phyloP scores from a whole-genome alignment of 176 grass and related monocot genomes.

The Triticum timopheevii region DNA sequence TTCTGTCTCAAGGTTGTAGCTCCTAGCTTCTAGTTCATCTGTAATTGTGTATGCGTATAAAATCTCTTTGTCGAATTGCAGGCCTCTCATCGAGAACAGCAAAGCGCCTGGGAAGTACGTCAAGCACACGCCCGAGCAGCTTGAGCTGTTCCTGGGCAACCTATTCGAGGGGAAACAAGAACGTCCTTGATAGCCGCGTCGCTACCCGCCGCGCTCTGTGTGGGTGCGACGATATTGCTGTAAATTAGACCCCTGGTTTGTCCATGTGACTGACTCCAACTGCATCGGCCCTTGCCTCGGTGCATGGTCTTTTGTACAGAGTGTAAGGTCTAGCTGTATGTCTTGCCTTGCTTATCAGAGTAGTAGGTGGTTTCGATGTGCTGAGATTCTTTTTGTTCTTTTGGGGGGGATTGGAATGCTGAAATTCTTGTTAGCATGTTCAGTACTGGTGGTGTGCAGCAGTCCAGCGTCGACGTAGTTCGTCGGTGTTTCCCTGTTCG shows the following conservation, averaged over 20 bases:
- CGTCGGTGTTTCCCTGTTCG: background rate
- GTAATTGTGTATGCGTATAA: background rate
- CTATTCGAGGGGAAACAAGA: slow-evolving; percentile 88
- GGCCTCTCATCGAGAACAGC: slow-evolving; percentile 82
- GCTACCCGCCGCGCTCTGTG: background rate
- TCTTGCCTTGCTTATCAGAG: background rate
- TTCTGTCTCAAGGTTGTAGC: background rate
- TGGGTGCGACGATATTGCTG: background rate
- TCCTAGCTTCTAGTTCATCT: background rate
- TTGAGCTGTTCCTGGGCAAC: slow-evolving; percentile 70
- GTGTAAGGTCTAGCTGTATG: background rate
- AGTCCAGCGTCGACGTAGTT: background rate
- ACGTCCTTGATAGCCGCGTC: background rate
- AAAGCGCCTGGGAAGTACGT: slow-evolving; percentile 81
- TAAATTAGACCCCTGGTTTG: slow-evolving; percentile 2
- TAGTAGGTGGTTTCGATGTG: background rate
- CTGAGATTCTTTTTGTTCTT: background rate
- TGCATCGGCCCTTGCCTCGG: background rate
- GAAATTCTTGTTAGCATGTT: background rate
- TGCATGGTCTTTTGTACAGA: slow-evolving; percentile 42
- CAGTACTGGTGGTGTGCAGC: background rate
- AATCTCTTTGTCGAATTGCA: slow-evolving; percentile 10
- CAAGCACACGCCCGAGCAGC: slow-evolving; percentile 73
- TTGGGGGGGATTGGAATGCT: background rate
- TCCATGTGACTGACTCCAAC: background rate